Evolutionary conservation across 1,139 yeast genomes (phyloP).

Genomic region (Lodderomyces pseudojiufengensis): DNA sequence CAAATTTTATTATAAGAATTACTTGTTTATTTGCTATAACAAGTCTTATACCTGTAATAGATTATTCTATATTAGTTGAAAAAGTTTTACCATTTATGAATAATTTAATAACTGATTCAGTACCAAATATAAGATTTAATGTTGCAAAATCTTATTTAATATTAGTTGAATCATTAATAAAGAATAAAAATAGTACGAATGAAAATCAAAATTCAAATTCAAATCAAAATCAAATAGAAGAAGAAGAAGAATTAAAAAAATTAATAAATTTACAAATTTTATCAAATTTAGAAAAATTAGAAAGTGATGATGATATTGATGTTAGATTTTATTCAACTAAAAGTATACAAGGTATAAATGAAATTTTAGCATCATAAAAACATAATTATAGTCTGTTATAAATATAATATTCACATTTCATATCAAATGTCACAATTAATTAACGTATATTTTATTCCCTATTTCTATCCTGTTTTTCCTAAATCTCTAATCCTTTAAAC

Average conservation of each 20-base stretch:
- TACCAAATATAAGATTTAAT: constrained; percentile 93
- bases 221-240: constrained; percentile 19
- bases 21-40: constrained; percentile 89
- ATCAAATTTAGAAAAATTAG: constrained; percentile 62
- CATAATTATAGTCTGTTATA: no score
- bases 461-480: not conserved
- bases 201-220: constrained; percentile 15
- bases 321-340: constrained; percentile 81
- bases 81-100: constrained; percentile 78
- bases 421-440: no score
- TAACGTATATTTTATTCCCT: not conserved
- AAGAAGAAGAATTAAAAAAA: constrained; percentile 26
- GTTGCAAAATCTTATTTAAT: constrained; percentile 80
- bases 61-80: constrained; percentile 52
- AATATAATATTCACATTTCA: no score
- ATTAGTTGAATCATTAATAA: constrained; percentile 48
- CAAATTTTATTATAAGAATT: constrained; percentile 83
- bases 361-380: constrained; percentile 17
- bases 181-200: constrained; percentile 3
- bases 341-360: constrained; percentile 44
- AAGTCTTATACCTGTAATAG: constrained; percentile 67
- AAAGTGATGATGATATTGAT: constrained; percentile 78
- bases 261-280: constrained; percentile 55
- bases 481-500: no score
- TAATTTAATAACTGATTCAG: constrained; percentile 70